Evolutionary conservation across 1,284 basidiomycete species (phyloP).

Genomic region (Sutorius eximius): DNA sequence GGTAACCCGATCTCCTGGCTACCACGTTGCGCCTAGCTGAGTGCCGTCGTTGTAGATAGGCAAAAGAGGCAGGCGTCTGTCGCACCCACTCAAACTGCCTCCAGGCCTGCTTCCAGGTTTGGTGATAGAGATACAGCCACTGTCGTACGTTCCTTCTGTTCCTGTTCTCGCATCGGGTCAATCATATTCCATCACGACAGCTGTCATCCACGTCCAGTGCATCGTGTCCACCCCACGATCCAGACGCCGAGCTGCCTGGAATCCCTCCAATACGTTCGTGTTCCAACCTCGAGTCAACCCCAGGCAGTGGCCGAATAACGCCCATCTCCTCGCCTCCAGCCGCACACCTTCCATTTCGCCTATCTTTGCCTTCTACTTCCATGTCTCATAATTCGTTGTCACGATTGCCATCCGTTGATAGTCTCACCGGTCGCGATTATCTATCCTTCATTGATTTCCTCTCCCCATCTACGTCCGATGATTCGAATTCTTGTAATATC

Average conservation of each 20-base stretch:
- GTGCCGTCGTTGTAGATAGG: slow-evolving; percentile 13
- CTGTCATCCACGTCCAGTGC: slow-evolving; percentile 14
- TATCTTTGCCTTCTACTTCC: slow-evolving; percentile 35
- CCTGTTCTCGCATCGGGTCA: not conserved
- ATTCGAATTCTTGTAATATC: slow-evolving; percentile 19
- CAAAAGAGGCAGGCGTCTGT: slow-evolving; percentile 16
- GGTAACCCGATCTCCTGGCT: slow-evolving; percentile 17
- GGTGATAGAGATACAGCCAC: slow-evolving; percentile 29
- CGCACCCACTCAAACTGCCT: slow-evolving; percentile 2
- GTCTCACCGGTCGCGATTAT: slow-evolving; percentile 28
- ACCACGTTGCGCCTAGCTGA: slow-evolving; percentile 1
- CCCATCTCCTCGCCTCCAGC: slow-evolving; percentile 47
- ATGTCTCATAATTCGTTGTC: slow-evolving; percentile 21
- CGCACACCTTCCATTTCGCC: slow-evolving; percentile 31
- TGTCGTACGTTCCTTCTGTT: slow-evolving; percentile 11
- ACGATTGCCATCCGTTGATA: slow-evolving; percentile 15
- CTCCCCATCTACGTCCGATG: slow-evolving; percentile 39
- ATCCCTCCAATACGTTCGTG: slow-evolving; percentile 16
- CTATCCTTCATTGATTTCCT: slow-evolving; percentile 61
- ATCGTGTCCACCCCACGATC: slow-evolving; percentile 3
- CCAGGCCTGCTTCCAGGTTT: slow-evolving; percentile 14
- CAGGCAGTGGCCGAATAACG: slow-evolving; percentile 40
- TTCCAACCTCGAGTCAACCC: slow-evolving; percentile 37
- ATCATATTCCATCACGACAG: slow-evolving; percentile 23
- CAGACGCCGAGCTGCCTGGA: slow-evolving; percentile 2